phyloP scores from a whole-genome alignment of 1,284 basidiomycete species.

The Ustilago tritici region DNA sequence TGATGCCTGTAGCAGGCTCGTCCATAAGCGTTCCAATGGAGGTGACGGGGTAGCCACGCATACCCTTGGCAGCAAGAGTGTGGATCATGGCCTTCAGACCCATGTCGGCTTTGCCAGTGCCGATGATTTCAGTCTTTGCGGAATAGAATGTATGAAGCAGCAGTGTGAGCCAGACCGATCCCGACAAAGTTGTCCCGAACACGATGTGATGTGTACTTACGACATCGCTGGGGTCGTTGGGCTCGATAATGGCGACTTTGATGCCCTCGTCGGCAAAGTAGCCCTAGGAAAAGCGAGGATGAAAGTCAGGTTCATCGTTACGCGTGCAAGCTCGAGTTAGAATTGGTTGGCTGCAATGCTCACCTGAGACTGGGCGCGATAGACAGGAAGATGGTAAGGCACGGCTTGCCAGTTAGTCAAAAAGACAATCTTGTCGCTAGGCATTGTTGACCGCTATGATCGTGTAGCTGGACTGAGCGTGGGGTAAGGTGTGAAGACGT shows the following conservation, averaged over 20 bases:
- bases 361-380: conserved; percentile 69
- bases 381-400: conserved; percentile 70
- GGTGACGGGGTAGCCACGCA: conserved; percentile 69
- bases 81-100: conserved; percentile 71
- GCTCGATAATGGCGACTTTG: conserved; percentile 70
- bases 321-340: conserved; percentile 10
- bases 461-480: background rate
- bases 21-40: conserved; percentile 70
- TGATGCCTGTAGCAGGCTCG: conserved; percentile 71
- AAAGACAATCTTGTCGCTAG: conserved; percentile 59
- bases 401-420: conserved; percentile 67
- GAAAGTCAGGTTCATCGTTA: conserved; percentile 14
- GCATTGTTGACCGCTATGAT: conserved; percentile 28
- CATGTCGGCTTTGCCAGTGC: conserved; percentile 69
- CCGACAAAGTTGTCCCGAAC: background rate
- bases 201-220: conserved; percentile 11
- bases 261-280: conserved; percentile 68
- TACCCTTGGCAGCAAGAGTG: conserved; percentile 70
- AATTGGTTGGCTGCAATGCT: background rate
- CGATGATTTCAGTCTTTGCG: conserved; percentile 65
- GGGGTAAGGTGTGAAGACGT: background rate
- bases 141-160: background rate
- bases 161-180: background rate
- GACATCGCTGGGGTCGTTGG: conserved; percentile 67
- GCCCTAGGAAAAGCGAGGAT: conserved; percentile 24